These are phyloP conservation scores for Aspergillus campestris DNA, from an alignment of 495 filamentous ascomycete genomes.

Conservation along the genomic window DNA sequence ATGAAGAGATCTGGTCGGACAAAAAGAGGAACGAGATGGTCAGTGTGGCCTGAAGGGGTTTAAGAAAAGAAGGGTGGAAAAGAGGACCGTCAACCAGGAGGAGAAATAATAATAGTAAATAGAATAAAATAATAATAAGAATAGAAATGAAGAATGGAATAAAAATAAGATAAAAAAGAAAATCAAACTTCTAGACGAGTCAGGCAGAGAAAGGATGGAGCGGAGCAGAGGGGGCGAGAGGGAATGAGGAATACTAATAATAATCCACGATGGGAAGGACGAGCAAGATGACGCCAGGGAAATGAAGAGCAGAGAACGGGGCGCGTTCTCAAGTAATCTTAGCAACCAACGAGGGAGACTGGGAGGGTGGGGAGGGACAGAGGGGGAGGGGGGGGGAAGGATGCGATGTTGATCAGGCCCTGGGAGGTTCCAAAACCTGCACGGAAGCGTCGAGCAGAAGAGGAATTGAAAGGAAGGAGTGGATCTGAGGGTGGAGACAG, in stretches of 20 bases:
- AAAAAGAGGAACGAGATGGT: not conserved
- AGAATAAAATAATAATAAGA: constrained; percentile 1
- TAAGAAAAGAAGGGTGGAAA: too few species aligned
- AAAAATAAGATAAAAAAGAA: constrained; percentile 1
- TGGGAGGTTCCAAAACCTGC: constrained; percentile 8
- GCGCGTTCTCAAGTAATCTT: not conserved
- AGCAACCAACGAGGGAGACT: constrained; percentile 1
- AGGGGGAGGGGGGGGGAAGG: not conserved
- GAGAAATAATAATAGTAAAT: not conserved
- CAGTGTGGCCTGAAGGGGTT: not conserved
- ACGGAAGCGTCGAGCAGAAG: constrained; percentile 11
- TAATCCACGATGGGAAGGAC: too few species aligned
- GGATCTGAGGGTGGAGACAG: too few species aligned
- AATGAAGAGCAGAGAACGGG: not conserved
- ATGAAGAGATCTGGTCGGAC: not conserved
- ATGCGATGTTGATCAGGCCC: constrained; percentile 12
- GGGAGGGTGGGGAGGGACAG: not conserved
- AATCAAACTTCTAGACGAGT: not conserved
- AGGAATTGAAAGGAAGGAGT: not conserved
- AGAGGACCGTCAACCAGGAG: not conserved
- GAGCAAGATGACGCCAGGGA: not conserved
- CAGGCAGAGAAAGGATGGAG: constrained; percentile 2
- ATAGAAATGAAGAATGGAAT: not conserved
- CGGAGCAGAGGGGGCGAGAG: not conserved
- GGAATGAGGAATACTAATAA: constrained; percentile 2